These are phyloP conservation scores for Candida germanica DNA, from an alignment of 805 yeast species.

Conservation along the genomic window DNA sequence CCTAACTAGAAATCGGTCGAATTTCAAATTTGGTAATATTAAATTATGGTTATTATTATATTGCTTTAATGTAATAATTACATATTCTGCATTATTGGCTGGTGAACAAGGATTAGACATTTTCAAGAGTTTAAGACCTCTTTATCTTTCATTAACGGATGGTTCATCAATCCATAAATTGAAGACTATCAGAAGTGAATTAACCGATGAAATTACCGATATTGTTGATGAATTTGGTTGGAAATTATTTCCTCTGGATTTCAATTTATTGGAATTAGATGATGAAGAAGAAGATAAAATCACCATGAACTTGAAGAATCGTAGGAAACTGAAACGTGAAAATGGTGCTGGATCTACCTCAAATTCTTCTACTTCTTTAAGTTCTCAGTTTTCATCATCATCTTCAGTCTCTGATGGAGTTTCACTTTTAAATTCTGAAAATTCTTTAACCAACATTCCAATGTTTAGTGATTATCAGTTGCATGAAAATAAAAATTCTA, in stretches of 20 bases:
- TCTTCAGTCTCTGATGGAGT: conserved; percentile 56
- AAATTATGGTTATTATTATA: conserved; percentile 49
- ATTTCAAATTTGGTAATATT: conserved; percentile 21
- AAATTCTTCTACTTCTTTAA: conserved; percentile 13
- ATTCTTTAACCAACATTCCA: conserved; percentile 63
- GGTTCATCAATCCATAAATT: conserved; percentile 57
- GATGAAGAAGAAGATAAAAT: conserved; percentile 28
- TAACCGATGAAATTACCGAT: conserved; percentile 74
- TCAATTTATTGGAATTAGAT: conserved; percentile 53
- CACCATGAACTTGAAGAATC: conserved; percentile 52
- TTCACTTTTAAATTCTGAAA: conserved; percentile 60
- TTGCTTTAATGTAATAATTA: conserved; percentile 63
- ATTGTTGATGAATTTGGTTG: conserved; percentile 81
- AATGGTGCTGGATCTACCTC: conserved; percentile 4
- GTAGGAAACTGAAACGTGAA: conserved; percentile 31
- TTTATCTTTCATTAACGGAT: conserved; percentile 61
- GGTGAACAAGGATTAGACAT: conserved; percentile 95
- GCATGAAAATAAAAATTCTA: conserved; percentile 29
- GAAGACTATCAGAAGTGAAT: conserved; percentile 55
- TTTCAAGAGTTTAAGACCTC: conserved; percentile 77
- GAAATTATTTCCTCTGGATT: conserved; percentile 75
- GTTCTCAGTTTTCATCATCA: conserved; percentile 17
- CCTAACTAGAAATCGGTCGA: conserved; percentile 21
- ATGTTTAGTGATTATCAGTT: conserved; percentile 52
- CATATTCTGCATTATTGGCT: conserved; percentile 85